Evolutionary conservation across 495 filamentous ascomycete genomes (phyloP).

Genomic region (Aspergillus hancockii): DNA sequence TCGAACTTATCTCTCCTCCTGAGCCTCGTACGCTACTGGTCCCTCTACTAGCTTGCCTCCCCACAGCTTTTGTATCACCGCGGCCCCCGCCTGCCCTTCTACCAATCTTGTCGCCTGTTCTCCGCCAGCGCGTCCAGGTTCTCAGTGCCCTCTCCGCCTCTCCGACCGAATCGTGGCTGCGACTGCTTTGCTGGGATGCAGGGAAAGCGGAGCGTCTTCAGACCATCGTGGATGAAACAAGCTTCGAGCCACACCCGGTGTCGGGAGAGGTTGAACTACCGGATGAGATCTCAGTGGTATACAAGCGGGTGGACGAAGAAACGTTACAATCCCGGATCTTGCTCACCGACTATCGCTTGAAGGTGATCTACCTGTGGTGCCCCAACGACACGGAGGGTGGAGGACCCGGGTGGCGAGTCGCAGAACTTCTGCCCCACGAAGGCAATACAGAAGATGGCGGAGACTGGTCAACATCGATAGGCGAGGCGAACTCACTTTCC

Average conservation of each 20-base stretch:
- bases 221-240: conserved; percentile 62
- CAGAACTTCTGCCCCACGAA: conserved; percentile 70
- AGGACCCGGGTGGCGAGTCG: conserved; percentile 77
- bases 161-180: conserved; percentile 78
- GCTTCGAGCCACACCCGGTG: conserved; percentile 84
- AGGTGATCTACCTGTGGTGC: conserved; percentile 67
- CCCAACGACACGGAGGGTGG: conserved; percentile 65
- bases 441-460: conserved; percentile 35
- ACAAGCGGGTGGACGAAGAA: conserved; percentile 79
- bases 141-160: conserved; percentile 58
- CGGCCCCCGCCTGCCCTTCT: conserved; percentile 75
- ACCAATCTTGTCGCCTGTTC: conserved; percentile 83
- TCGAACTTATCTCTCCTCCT: conserved; percentile 62
- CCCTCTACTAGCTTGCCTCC: conserved; percentile 82
- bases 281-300: conserved; percentile 63
- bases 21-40: conserved; percentile 65
- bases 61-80: conserved; percentile 76
- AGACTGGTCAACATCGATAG: conserved; percentile 53
- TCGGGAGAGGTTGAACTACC: conserved; percentile 86
- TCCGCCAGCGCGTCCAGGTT: conserved; percentile 83
- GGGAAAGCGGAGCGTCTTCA: conserved; percentile 67
- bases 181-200: conserved; percentile 82
- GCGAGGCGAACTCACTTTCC: conserved; percentile 50
- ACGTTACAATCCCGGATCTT: conserved; percentile 73
- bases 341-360: conserved; percentile 55